Evolutionary conservation across 116 monocot genomes (phyloP), one percentile per base, ranked within the genome.

Genomic region (Papilionanthe hybrid): DNA sequence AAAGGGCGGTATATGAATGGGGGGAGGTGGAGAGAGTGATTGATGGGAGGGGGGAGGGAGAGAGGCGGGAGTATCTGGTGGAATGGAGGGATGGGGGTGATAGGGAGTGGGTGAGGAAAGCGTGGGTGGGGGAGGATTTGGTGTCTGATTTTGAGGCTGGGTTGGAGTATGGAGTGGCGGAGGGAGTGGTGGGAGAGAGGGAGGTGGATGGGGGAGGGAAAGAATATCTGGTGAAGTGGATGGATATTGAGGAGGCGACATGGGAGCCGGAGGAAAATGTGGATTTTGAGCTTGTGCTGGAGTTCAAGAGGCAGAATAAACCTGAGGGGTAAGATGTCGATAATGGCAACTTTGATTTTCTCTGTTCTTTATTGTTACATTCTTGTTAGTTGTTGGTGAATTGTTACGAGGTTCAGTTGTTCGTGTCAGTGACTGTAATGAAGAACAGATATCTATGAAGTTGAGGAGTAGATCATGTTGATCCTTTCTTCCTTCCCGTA

Each of bases 191-290:
- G n/a, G 89, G 79, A 42, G 57, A 37, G 82, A 77, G 91, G 63
- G 83, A 84, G 42, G 91, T 43, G n/a, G 85, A 58, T 47, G 81
- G 53, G 71, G 83, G 78, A 30, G 80, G 55, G 65, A 82, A n/a
- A 45, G 94, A 96, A 88, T 97, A 94, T 77, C 73, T 97, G 75
- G 97, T 97, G 50, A 97, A 94, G 87, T 97, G 97, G 97, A 84
- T 91, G 73, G 94, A 97, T 65, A 91, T 87, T 2, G 90, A 92
- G 78, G 97, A 91, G 80, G 86, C 89, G 0, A 97, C 94, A 20
- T 97, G 97, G 94, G 97, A 97, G 85, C 92, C 97, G 22, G 89
- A 79, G 85, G 92, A 87, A 81, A 94, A 97, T 83, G 92, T 97
- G 9, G 92, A 91, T 75, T 44, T 84, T 3, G 92, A 92, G 85